Conservation (phyloP, 176 grass and related monocot species). For the Bonia amplexicaulis region DNA sequence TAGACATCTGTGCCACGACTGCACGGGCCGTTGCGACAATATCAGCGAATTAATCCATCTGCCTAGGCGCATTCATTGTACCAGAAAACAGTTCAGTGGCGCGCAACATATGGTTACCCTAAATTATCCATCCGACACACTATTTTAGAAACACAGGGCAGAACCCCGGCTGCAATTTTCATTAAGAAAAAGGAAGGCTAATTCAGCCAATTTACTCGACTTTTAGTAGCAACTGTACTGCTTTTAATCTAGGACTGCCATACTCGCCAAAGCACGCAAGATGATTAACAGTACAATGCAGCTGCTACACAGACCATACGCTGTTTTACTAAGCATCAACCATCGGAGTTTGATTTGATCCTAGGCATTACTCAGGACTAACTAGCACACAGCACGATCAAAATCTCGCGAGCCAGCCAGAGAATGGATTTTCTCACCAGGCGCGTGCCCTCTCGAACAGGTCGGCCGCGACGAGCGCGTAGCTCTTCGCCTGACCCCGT, state of each 20-base stretch:
- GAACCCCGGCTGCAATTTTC: too few species aligned
- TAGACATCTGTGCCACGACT: neutral
- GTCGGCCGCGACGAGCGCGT: conserved; percentile 59
- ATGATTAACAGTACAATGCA: neutral
- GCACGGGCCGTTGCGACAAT: neutral
- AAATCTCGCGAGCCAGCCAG: neutral
- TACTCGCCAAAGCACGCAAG: neutral
- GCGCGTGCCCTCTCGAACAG: conserved; percentile 48
- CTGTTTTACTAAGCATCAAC: neutral
- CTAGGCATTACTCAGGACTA: too few species aligned
- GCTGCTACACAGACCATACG: neutral
- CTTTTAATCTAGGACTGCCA: neutral
- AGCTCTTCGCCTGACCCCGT: conserved; percentile 27
- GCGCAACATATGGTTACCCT: neutral
- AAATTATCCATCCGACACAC: neutral
- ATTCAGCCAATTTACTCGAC: neutral
- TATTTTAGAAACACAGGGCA: neutral
- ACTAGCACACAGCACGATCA: neutral
- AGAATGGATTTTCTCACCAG: conserved; percentile 30
- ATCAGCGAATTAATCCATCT: neutral
- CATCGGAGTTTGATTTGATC: neutral
- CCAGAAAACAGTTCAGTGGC: neutral
- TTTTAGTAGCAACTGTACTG: neutral
- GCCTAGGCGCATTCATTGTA: neutral
- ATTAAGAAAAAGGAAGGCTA: neutral